Evolutionary conservation across 202 grass and related monocot species (phyloP).

Genomic region (Carex arenaria): DNA sequence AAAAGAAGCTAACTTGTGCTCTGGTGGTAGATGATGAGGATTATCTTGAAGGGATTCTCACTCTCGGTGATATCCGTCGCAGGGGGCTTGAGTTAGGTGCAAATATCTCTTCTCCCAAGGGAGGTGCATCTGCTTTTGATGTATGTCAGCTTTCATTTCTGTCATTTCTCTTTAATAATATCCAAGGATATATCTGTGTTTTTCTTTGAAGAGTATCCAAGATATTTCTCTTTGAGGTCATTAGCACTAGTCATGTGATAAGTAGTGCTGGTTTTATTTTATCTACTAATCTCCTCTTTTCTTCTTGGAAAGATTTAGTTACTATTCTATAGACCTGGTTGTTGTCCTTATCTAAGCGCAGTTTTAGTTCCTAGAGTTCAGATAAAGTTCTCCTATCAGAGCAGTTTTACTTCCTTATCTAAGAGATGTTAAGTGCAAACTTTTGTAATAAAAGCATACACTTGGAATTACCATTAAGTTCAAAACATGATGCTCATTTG

Average conservation of each 20-base stretch:
- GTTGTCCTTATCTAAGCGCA: not conserved
- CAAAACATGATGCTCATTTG: not conserved
- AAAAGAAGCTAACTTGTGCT: slow-evolving; percentile 71
- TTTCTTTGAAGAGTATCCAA: not conserved
- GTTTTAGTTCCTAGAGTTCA: not conserved
- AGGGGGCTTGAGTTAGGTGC: slow-evolving; percentile 46
- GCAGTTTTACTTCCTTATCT: not conserved
- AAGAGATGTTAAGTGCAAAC: not conserved
- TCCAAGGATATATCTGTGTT: not conserved
- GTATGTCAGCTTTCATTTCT: slow-evolving; percentile 32
- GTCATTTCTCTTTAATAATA: not conserved
- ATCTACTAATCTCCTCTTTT: not conserved
- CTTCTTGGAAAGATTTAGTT: not conserved
- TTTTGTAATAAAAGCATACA: not conserved
- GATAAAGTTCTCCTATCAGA: not conserved
- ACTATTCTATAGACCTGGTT: not conserved
- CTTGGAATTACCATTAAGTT: not conserved
- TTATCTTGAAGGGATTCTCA: slow-evolving; percentile 90
- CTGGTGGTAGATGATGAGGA: slow-evolving; percentile 76
- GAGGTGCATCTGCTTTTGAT: slow-evolving; percentile 32
- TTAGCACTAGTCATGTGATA: not conserved
- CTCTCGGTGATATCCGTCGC: slow-evolving; percentile 71
- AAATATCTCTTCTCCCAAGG: slow-evolving; percentile 25
- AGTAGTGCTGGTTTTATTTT: not conserved
- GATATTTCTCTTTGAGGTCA: not conserved